Evolutionary conservation across 176 grass and related monocot species (phyloP).

Genomic region (Aegilops longissima): DNA sequence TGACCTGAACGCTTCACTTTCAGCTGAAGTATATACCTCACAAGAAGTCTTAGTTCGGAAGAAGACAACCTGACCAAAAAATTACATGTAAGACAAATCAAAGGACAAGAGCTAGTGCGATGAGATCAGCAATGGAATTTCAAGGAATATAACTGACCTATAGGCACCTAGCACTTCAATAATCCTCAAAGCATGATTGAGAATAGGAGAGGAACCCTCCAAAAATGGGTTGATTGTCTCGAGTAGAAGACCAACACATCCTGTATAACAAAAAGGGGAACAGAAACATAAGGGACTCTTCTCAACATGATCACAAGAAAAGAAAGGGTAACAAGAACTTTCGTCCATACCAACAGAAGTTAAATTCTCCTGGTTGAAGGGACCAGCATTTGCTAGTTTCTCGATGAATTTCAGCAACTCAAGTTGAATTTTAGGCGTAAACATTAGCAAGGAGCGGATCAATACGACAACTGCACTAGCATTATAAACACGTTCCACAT

Average conservation of each 20-base stretch:
- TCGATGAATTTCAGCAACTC: constrained; percentile 87
- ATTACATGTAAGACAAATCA: constrained; percentile 29
- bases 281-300: constrained; percentile 31
- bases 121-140: constrained; percentile 4
- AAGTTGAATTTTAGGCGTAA: constrained; percentile 95
- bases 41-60: constrained; percentile 81
- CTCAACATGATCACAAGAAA: constrained; percentile 17
- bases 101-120: not conserved
- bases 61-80: constrained; percentile 70
- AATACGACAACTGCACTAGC: constrained; percentile 83
- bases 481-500: constrained; percentile 85
- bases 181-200: constrained; percentile 91
- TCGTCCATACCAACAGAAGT: constrained; percentile 85
- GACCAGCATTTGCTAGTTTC: constrained; percentile 78
- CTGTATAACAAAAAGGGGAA: constrained; percentile 51
- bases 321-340: constrained; percentile 31
- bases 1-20: constrained; percentile 83
- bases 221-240: constrained; percentile 94
- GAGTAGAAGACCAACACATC: constrained; percentile 91
- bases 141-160: constrained; percentile 57
- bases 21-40: constrained; percentile 90
- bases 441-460: constrained; percentile 78
- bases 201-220: constrained; percentile 86
- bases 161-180: constrained; percentile 96
- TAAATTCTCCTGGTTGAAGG: constrained; percentile 97